A percentile compares a stretch with the other conserved stretches of the same genome.
Evolutionary conservation across 768 basidiomycete genomes (phyloP).

Genomic region (Mrakia hoshinonis): DNA sequence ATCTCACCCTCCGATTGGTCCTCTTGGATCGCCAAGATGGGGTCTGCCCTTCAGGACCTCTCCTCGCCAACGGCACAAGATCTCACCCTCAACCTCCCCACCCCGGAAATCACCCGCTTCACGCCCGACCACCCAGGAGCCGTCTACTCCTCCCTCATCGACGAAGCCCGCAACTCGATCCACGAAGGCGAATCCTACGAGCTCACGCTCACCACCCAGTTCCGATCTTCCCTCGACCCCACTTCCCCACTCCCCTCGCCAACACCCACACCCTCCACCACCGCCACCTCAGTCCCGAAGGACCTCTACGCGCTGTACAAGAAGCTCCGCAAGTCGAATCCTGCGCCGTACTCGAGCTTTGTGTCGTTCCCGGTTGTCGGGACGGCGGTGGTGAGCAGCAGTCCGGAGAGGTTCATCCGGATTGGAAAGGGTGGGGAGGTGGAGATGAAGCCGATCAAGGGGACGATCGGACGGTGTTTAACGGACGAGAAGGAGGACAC

Average conservation of each 20-base stretch:
- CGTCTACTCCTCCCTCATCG: conserved; percentile 60
- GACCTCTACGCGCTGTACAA: conserved; percentile 12
- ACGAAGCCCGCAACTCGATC: conserved; percentile 61
- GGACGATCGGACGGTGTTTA: conserved; percentile 54
- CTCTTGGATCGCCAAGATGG: neutral
- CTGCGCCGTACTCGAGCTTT: conserved; percentile 80
- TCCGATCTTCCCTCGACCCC: conserved; percentile 38
- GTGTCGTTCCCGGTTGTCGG: conserved; percentile 38
- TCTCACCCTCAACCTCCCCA: neutral
- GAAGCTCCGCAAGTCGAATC: conserved; percentile 61
- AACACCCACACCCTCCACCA: neutral
- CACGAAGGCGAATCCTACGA: conserved; percentile 86
- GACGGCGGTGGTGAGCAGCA: conserved; percentile 65
- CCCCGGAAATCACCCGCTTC: conserved; percentile 8
- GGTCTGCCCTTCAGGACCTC: neutral
- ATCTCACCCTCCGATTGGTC: conserved; percentile 5
- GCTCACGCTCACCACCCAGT: conserved; percentile 62
- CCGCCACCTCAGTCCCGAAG: conserved; percentile 2
- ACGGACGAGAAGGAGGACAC: conserved; percentile 47
- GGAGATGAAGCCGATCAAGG: conserved; percentile 90
- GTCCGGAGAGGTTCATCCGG: conserved; percentile 84
- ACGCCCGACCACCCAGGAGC: conserved; percentile 16
- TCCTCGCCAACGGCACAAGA: neutral
- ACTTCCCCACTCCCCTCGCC: conserved; percentile 26
- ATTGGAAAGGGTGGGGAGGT: conserved; percentile 57